Base-by-base conservation (phyloP, 2,329 filamentous ascomycete genomes). In the Orbilia ellipsospora region DNA sequence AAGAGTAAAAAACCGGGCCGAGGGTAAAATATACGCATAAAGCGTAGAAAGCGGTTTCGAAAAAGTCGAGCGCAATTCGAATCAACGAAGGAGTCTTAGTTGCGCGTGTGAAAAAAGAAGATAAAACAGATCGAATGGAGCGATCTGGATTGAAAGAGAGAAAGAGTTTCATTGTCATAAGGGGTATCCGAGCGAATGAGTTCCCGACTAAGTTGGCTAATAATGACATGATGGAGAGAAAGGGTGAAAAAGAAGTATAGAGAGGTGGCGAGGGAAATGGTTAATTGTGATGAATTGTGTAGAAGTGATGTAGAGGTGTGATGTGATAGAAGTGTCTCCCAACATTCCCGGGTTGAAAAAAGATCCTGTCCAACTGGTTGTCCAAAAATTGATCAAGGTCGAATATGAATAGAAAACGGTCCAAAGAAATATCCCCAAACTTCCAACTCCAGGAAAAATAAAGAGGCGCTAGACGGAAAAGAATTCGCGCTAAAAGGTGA, bases 171-270 rank as follows among this genome's bases (percentile, higher is more conserved):
- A 67, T 74, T 74, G 70, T 74, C 70, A 74, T 74, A 48, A 73
- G 40, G 60, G 59, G 62, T 74, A 61, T 70, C 59, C 15, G 59
- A 70, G 59, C 20, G 28, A 57, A 26, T 59, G 36, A 52, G 54
- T 74, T 57, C 55, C 70, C 23, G 50, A 20, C 51, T 45, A 67
- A 63, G 69, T 68, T 74, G 70, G 57, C 70, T 74, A 74, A 62
- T 62, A 66, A 73, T 73, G 57, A 68, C 70, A 74, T 66, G 63
- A 54, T 54, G 28, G 55, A 44, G 51, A n/a, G 12, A 44, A 31
- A 26, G 26, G 18, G 5, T 18, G 45, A 57, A 48, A 12, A 23
- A 28, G 16, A 61, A 20, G 20, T 31, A 44, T 31, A 57, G 36
- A 56, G 56, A 54, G 18, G 36, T 28, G 28, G 26, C 44, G 26